Evolutionary conservation across 441 rosid genomes (phyloP).

Genomic region (Adansonia grandidieri): DNA sequence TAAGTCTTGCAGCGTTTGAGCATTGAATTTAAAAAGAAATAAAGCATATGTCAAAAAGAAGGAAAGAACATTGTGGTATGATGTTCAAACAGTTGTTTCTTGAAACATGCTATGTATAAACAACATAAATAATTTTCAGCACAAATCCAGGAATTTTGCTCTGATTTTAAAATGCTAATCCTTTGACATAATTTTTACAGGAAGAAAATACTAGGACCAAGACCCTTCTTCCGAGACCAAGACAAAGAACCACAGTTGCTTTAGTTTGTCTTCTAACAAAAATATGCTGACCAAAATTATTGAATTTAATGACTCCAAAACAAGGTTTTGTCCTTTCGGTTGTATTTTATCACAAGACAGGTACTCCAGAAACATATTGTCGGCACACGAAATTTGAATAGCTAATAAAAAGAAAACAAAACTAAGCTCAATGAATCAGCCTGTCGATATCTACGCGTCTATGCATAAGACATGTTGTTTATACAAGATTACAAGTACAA

Average conservation of each 20-base stretch:
- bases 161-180: not conserved
- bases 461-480: too few species aligned
- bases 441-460: too few species aligned
- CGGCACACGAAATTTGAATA: slow-evolving; percentile 9
- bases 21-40: not conserved
- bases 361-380: not conserved
- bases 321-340: slow-evolving; percentile 24
- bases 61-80: not conserved
- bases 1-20: not conserved
- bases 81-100: not conserved
- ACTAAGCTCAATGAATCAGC: not conserved
- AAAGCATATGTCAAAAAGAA: not conserved
- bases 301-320: slow-evolving; percentile 31
- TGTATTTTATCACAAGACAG: slow-evolving; percentile 13
- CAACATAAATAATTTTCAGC: not conserved
- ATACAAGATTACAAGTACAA: too few species aligned
- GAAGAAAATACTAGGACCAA: slow-evolving; percentile 1
- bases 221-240: slow-evolving; percentile 35
- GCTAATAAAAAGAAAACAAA: not conserved
- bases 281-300: slow-evolving; percentile 20
- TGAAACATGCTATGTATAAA: not conserved
- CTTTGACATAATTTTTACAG: slow-evolving; percentile 7
- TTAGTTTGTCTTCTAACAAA: slow-evolving; percentile 32
- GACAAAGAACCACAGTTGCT: slow-evolving; percentile 33
- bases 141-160: not conserved